phyloP scores from a whole-genome alignment of 305 asterid species.

The Solanum hybrid region DNA sequence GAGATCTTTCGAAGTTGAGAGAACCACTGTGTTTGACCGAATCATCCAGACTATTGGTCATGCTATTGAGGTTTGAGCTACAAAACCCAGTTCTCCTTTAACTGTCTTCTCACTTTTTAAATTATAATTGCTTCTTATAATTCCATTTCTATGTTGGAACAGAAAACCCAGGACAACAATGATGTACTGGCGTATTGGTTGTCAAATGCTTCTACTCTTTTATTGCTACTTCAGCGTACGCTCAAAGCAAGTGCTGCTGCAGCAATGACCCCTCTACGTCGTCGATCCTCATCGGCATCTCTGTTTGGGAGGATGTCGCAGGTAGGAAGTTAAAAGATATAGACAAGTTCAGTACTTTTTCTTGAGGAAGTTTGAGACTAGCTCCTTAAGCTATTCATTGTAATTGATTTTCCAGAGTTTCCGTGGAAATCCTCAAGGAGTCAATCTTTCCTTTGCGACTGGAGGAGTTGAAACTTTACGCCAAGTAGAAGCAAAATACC shows the following conservation, averaged over 20 bases:
- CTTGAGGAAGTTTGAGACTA: neutral
- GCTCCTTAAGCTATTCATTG: slow-evolving; percentile 9
- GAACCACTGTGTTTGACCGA: slow-evolving; percentile 51
- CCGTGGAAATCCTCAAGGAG: slow-evolving; percentile 72
- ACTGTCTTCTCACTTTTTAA: slow-evolving; percentile 5
- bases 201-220: slow-evolving; percentile 57
- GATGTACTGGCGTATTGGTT: slow-evolving; percentile 59
- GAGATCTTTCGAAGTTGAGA: slow-evolving; percentile 92
- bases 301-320: slow-evolving; percentile 54
- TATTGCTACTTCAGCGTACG: slow-evolving; percentile 57
- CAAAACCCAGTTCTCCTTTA: slow-evolving; percentile 7
- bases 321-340: slow-evolving; percentile 17
- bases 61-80: slow-evolving; percentile 49
- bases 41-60: slow-evolving; percentile 62
- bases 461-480: slow-evolving; percentile 79
- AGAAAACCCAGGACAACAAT: slow-evolving; percentile 64
- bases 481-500: slow-evolving; percentile 93
- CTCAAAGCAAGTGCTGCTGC: slow-evolving; percentile 59
- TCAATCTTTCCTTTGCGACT: slow-evolving; percentile 55
- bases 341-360: neutral
- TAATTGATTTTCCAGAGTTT: slow-evolving; percentile 50
- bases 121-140: neutral
- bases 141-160: slow-evolving; percentile 4
- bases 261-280: slow-evolving; percentile 52
- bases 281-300: slow-evolving; percentile 52